phyloP scores from a whole-genome alignment of 2,329 filamentous ascomycete species.

The Alternaria longipes region DNA sequence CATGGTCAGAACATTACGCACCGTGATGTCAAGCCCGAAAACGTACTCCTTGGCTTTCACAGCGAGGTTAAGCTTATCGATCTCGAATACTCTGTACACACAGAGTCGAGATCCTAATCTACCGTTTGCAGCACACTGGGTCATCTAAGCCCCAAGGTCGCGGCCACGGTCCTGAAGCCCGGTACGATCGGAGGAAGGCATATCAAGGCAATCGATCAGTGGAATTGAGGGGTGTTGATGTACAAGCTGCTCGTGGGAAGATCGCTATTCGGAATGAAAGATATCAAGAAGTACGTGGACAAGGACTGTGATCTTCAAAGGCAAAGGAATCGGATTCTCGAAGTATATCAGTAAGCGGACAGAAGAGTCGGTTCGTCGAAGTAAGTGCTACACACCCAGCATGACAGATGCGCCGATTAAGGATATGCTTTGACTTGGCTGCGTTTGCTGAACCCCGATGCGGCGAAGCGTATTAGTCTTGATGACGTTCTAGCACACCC shows the following conservation, averaged over 20 bases:
- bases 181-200: conserved; percentile 81
- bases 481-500: conserved; percentile 86
- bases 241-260: conserved; percentile 95
- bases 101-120: conserved; percentile 84
- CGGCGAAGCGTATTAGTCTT: conserved; percentile 85
- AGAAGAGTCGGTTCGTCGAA: conserved; percentile 73
- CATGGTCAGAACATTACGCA: conserved; percentile 96
- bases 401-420: not conserved
- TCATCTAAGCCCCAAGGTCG: conserved; percentile 95
- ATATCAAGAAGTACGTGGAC: conserved; percentile 80
- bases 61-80: conserved; percentile 97
- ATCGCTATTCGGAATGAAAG: conserved; percentile 91
- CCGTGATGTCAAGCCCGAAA: conserved; percentile 91
- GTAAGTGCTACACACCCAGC: conserved; percentile 21
- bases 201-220: conserved; percentile 90
- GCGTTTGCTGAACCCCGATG: conserved; percentile 65
- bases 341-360: conserved; percentile 86
- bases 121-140: conserved; percentile 96
- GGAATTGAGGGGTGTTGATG: conserved; percentile 90
- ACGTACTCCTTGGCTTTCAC: conserved; percentile 92
- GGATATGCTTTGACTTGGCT: not conserved
- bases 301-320: conserved; percentile 73
- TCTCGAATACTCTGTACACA: conserved; percentile 96
- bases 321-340: conserved; percentile 85
- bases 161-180: conserved; percentile 52